Evolutionary conservation across 2,329 filamentous ascomycete genomes (phyloP).

Genomic region (Podosphaera fusca): DNA sequence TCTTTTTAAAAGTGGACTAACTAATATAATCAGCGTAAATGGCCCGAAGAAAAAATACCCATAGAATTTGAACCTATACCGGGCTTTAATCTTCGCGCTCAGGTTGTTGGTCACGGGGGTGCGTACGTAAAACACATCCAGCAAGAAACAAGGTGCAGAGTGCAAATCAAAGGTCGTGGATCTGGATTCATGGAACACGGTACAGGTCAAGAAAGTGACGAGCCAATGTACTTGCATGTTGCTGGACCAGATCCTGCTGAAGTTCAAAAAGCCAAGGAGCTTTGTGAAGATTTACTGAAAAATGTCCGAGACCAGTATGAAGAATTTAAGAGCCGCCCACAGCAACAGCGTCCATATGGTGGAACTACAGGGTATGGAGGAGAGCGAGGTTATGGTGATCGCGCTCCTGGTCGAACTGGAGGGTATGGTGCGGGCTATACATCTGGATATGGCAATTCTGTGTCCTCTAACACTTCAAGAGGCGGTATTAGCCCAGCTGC

Average conservation of each 20-base stretch:
- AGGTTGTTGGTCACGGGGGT: slow-evolving; percentile 84
- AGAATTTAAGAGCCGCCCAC: slow-evolving; percentile 59
- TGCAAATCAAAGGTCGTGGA: slow-evolving; percentile 92
- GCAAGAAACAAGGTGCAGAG: slow-evolving; percentile 78
- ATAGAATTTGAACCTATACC: slow-evolving; percentile 77
- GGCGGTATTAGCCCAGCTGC: slow-evolving; percentile 18
- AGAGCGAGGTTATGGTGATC: slow-evolving; percentile 27
- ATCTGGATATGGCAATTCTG: slow-evolving; percentile 20
- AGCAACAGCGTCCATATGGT: slow-evolving; percentile 40
- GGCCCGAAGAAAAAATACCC: slow-evolving; percentile 88
- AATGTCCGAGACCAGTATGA: slow-evolving; percentile 84
- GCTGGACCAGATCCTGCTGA: slow-evolving; percentile 72
- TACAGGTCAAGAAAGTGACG: slow-evolving; percentile 78
- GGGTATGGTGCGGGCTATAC: slow-evolving; percentile 18
- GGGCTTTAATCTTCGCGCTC: slow-evolving; percentile 87
- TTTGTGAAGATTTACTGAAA: slow-evolving; percentile 67
- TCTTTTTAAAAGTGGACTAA: not conserved
- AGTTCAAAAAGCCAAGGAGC: slow-evolving; percentile 66
- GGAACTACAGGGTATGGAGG: slow-evolving; percentile 20
- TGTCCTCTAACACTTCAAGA: slow-evolving; percentile 11
- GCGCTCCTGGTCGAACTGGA: slow-evolving; percentile 23
- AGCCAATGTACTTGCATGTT: slow-evolving; percentile 91
- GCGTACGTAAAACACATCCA: slow-evolving; percentile 97
- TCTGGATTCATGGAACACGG: slow-evolving; percentile 82
- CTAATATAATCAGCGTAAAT: slow-evolving; percentile 52